Conservation (phyloP, 208 protist species). For the Zelonia costaricensis region DNA sequence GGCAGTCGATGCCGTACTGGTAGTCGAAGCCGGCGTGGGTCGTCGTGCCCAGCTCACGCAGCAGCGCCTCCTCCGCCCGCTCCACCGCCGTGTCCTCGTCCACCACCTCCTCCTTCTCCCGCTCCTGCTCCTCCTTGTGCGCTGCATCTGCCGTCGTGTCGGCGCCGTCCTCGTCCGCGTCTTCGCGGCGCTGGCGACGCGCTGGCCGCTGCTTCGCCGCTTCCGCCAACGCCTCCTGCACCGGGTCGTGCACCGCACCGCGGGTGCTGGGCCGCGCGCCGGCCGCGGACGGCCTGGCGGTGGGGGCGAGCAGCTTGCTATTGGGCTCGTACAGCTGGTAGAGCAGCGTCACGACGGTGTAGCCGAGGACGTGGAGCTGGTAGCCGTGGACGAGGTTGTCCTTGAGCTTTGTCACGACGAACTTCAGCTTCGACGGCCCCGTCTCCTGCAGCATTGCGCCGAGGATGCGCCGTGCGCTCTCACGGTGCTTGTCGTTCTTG, state of each 20-base stretch:
- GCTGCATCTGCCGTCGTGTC: not conserved
- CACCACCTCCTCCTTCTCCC: not conserved
- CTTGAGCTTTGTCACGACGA: conserved; percentile 84
- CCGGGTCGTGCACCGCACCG: conserved; percentile 19
- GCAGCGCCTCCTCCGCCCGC: conserved; percentile 46
- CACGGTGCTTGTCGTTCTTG: conserved; percentile 87
- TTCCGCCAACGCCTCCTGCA: conserved; percentile 34
- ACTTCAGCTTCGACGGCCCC: conserved; percentile 78
- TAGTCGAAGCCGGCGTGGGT: conserved; percentile 52
- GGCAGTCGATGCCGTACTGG: conserved; percentile 64
- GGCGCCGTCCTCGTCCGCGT: conserved; percentile 11
- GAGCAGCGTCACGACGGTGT: conserved; percentile 89
- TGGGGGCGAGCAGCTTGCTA: conserved; percentile 32
- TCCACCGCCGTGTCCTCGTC: conserved; percentile 39
- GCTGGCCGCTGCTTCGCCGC: conserved; percentile 15
- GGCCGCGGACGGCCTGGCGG: not conserved
- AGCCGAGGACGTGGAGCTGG: conserved; percentile 92
- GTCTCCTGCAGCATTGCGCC: conserved; percentile 82
- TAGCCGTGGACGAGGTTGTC: conserved; percentile 91
- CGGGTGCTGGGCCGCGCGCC: not conserved
- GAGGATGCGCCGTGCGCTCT: conserved; percentile 81
- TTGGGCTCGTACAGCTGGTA: conserved; percentile 89
- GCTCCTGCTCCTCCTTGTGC: conserved; percentile 7
- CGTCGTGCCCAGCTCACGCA: conserved; percentile 29
- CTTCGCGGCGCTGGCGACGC: conserved; percentile 13